phyloP scores from a whole-genome alignment of 805 yeast species.

The Metschnikowia noctiluminum region DNA sequence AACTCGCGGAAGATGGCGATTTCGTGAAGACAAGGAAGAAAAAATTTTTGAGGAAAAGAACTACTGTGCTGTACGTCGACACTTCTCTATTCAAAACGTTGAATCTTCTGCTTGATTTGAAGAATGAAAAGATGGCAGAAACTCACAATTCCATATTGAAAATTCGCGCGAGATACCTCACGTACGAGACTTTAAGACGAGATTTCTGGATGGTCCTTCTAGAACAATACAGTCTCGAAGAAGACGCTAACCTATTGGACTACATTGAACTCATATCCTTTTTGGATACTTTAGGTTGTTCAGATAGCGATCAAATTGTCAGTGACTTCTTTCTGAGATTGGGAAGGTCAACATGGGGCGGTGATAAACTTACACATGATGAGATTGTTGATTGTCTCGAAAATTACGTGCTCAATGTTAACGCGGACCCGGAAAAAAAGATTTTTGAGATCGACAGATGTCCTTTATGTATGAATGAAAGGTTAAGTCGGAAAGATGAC shows the following conservation, averaged over 20 bases:
- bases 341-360: constrained; percentile 49
- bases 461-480: constrained; percentile 71
- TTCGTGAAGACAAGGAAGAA: constrained; percentile 28
- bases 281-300: constrained; percentile 60
- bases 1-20: constrained; percentile 28
- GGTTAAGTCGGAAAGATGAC: constrained; percentile 51
- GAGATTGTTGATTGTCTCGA: constrained; percentile 50
- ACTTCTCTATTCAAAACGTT: constrained; percentile 42
- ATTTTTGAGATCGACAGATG: constrained; percentile 66
- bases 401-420: constrained; percentile 26
- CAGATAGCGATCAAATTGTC: constrained; percentile 51
- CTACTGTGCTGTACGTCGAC: constrained; percentile 31
- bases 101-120: constrained; percentile 32
- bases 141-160: constrained; percentile 52
- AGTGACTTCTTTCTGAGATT: constrained; percentile 47
- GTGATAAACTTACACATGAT: constrained; percentile 44
- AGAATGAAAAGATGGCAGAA: constrained; percentile 30
- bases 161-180: constrained; percentile 60
- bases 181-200: constrained; percentile 60
- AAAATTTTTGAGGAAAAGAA: constrained; percentile 29
- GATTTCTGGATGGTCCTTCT: constrained; percentile 69
- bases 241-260: constrained; percentile 37
- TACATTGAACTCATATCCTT: constrained; percentile 61
- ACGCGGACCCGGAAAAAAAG: constrained; percentile 25
- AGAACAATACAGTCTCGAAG: constrained; percentile 48